These are phyloP conservation scores for Wickerhamomyces rabaulensis DNA, from an alignment of 805 yeast species.

Conservation along the genomic window DNA sequence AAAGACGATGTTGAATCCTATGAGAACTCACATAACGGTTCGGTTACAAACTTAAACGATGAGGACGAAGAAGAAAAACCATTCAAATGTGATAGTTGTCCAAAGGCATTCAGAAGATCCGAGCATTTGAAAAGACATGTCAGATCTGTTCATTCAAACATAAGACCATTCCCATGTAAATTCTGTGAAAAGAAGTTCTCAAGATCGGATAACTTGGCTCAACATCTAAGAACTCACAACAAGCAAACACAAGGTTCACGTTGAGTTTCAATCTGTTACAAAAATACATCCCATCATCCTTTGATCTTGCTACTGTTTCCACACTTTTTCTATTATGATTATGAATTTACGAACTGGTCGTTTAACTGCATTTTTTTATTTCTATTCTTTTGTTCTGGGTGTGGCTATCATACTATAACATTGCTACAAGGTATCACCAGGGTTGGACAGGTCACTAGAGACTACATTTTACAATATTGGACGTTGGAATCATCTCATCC, in stretches of 20 bases:
- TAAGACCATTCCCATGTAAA: slow-evolving; percentile 61
- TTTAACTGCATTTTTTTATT: neutral
- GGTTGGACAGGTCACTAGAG: neutral
- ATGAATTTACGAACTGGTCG: neutral
- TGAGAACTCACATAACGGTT: neutral
- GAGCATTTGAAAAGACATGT: slow-evolving; percentile 74
- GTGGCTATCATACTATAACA: neutral
- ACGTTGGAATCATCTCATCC: neutral
- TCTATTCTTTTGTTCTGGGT: neutral
- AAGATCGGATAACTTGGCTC: slow-evolving; percentile 60
- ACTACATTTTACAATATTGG: neutral
- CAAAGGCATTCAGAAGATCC: slow-evolving; percentile 61
- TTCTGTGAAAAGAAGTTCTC: slow-evolving; percentile 57
- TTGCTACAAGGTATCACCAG: neutral
- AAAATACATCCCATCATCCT: neutral
- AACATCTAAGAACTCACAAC: slow-evolving; percentile 56
- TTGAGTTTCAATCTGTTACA: too few relatives aligned
- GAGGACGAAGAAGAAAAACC: slow-evolving; percentile 42
- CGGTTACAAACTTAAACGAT: neutral
- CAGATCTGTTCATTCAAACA: slow-evolving; percentile 65
- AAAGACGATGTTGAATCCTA: neutral
- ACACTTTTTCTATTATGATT: neutral
- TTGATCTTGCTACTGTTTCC: neutral
- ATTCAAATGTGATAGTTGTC: slow-evolving; percentile 58
- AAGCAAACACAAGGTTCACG: slow-evolving; percentile 1